Base-by-base conservation (phyloP, 228 moss, liverwort and hornwort species). In the Sphagnum magellanicum region DNA sequence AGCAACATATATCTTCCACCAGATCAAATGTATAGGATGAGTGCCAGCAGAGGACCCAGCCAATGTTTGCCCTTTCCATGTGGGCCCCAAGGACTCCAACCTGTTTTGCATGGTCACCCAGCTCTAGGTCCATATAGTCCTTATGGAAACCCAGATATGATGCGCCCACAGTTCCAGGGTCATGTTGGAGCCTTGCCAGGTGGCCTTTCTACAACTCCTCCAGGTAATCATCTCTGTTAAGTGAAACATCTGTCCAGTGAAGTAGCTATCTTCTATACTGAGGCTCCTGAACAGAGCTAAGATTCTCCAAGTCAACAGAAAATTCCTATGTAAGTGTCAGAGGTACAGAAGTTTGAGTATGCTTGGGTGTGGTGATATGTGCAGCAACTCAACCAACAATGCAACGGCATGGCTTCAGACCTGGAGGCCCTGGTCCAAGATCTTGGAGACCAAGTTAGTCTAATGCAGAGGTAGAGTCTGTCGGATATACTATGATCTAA, bases 401-500 rank as follows among this genome's bases (percentile, higher is more conserved):
- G 74, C 96, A 82, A 70, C 84, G 92, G 86, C 80, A 85, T 63
- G 81, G 73, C 50, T 92, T 84, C 72, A 86, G 96, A 78, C 86
- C 92, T 46, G 89, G 91, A 55, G 95, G 92, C 52, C 88, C 90
- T 15, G 17, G 87, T 50, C 86, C 81, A 57, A 83, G 76, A 80
- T 86, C 86, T 60, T 96, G 95, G 95, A 90, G 95, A 70, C 84
- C 95, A 57, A 87, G 81, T 63, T 92, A 88, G 86, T 67, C 58
- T 74, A 73, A 78, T 74, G 81, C 79, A 79, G 79, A 68, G 50
- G 66, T 81, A 77, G 51, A 49, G 61, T 51, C 64, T 77, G 16
- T 71, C 48, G 67, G 74, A 51, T 63, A 76, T 66, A 63, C 50
- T 73, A 81, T 67, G 71, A 79, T 69, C 57, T 59, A 17, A 16